These are phyloP conservation scores for Pyrenula aspistea DNA, from an alignment of 495 filamentous ascomycete species.

Conservation along the genomic window DNA sequence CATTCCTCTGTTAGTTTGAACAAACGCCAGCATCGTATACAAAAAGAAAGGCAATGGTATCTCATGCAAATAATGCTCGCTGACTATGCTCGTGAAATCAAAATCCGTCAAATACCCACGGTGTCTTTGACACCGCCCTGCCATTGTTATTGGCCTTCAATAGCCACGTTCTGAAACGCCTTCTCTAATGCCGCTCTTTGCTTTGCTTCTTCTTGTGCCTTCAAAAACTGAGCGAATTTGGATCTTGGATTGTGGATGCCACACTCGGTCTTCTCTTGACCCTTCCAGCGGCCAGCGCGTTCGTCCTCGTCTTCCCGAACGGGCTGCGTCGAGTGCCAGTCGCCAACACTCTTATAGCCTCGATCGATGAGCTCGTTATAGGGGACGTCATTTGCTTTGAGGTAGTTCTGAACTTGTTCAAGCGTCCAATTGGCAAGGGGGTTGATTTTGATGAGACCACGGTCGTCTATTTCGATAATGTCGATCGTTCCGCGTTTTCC, in stretches of 20 bases:
- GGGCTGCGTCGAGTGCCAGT: constrained; percentile 94
- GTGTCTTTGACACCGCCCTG: background rate
- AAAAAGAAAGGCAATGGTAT: background rate
- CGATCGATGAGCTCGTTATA: constrained; percentile 85
- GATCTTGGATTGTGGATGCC: constrained; percentile 96
- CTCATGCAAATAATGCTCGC: background rate
- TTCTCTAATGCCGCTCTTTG: constrained; percentile 21
- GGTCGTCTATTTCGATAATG: constrained; percentile 86
- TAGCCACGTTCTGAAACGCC: constrained; percentile 20
- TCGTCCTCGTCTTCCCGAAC: constrained; percentile 88
- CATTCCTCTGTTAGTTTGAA: no score
- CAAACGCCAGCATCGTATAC: no score
- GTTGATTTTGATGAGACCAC: constrained; percentile 93
- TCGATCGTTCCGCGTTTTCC: constrained; percentile 81
- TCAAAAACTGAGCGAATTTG: constrained; percentile 76
- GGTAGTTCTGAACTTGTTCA: constrained; percentile 74
- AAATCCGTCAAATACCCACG: background rate
- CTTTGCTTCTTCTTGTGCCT: constrained; percentile 48
- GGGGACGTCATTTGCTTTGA: constrained; percentile 74
- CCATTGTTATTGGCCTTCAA: background rate
- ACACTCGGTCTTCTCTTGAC: constrained; percentile 87
- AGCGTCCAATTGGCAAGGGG: constrained; percentile 97
- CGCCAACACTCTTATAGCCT: constrained; percentile 94
- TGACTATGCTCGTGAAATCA: background rate
- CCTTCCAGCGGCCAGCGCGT: constrained; percentile 95